phyloP scores from a whole-genome alignment of 2,329 filamentous ascomycete genomes.

The Emergomyces africanus region DNA sequence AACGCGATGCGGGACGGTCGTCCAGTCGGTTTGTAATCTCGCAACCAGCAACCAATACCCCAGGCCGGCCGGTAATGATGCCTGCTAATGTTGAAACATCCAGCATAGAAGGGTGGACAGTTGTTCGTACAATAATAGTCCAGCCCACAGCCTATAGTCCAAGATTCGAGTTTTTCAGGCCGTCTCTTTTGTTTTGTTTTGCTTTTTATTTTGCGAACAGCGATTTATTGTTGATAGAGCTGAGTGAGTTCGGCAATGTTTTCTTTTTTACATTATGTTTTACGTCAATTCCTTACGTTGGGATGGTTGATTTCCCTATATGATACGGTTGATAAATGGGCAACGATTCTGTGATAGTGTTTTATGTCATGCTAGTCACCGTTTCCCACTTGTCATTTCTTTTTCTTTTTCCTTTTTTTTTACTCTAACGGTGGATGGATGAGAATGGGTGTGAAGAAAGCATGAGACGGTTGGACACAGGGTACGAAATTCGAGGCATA shows the following conservation, averaged over 20 bases:
- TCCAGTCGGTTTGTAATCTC: neutral
- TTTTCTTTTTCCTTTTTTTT: too few species aligned
- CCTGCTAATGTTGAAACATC: neutral
- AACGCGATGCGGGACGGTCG: conserved; percentile 2
- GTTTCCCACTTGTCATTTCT: neutral
- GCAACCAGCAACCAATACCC: neutral
- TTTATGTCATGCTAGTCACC: neutral
- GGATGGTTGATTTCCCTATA: neutral
- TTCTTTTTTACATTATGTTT: neutral
- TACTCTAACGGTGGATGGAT: neutral
- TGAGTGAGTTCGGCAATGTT: neutral
- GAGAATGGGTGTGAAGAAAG: neutral
- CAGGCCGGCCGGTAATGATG: neutral
- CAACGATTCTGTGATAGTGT: neutral
- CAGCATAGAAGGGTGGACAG: neutral
- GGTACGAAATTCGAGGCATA: neutral
- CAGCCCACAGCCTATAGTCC: neutral
- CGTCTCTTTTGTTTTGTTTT: neutral
- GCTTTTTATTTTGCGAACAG: neutral
- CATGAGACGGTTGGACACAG: neutral
- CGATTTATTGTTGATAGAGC: conserved; percentile 1
- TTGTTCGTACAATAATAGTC: neutral
- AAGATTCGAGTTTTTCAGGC: neutral
- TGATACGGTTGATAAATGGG: neutral
- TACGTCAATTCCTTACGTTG: neutral